Evolutionary conservation across 1,139 yeast genomes (phyloP).

Genomic region (Chernovozyma aurita): DNA sequence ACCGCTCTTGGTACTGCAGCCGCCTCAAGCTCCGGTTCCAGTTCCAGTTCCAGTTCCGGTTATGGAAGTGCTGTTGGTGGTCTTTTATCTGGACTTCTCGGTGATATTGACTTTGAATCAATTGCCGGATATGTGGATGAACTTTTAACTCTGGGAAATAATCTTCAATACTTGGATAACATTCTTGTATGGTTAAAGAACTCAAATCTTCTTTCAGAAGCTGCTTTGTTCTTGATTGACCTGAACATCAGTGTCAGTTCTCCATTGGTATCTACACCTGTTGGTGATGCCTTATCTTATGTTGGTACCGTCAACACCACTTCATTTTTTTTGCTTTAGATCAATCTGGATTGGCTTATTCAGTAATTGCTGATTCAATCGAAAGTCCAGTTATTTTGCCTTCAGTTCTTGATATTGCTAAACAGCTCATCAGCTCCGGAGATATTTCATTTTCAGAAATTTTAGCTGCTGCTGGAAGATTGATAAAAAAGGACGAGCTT

Average conservation of each 20-base stretch:
- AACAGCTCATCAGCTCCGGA: constrained; percentile 18
- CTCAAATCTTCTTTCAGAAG: constrained; percentile 23
- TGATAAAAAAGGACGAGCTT: constrained; percentile 7
- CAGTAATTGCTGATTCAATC: constrained; percentile 23
- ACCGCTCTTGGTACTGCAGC: constrained; percentile 1
- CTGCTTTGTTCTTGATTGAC: constrained; percentile 21
- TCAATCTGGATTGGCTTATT: constrained; percentile 30
- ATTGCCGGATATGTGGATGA: constrained; percentile 30
- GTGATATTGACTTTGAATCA: constrained; percentile 21
- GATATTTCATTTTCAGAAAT: constrained; percentile 16
- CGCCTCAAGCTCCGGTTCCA: constrained; percentile 1
- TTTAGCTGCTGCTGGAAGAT: constrained; percentile 16
- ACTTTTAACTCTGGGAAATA: constrained; percentile 20
- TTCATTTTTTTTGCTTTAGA: constrained; percentile 29
- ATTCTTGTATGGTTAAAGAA: constrained; percentile 21
- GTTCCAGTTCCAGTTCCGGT: constrained; percentile 2
- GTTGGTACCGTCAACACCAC: constrained; percentile 22
- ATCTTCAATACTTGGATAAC: constrained; percentile 23
- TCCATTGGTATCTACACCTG: constrained; percentile 3
- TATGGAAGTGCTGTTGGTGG: neutral
- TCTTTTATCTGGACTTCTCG: constrained; percentile 2
- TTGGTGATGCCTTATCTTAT: constrained; percentile 14
- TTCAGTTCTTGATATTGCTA: constrained; percentile 20
- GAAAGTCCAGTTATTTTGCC: constrained; percentile 26
- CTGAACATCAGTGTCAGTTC: constrained; percentile 18